Conservation (phyloP, 169 alveolate genomes). For the Babesia ovata region DNA sequence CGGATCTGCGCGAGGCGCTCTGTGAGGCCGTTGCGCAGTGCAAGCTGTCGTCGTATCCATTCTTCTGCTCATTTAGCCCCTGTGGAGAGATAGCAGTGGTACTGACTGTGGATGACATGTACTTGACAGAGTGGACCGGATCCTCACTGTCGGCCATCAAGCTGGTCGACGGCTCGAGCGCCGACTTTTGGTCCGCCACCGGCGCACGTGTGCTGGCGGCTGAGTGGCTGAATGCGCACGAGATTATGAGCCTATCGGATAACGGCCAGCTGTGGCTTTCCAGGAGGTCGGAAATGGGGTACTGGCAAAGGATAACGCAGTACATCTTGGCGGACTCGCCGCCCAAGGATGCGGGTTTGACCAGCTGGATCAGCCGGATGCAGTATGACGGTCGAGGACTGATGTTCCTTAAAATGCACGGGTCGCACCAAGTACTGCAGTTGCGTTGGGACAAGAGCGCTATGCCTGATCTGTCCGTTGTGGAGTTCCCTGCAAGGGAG, state of each 20-base stretch:
- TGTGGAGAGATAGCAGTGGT: conserved; percentile 23
- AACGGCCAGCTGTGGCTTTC: conserved; percentile 49
- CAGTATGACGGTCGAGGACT: conserved; percentile 32
- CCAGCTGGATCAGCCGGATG: conserved; percentile 52
- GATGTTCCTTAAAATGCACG: conserved; percentile 26
- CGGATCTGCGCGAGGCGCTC: conserved; percentile 36
- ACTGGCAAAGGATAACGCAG: conserved; percentile 40
- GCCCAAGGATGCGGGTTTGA: conserved; percentile 20
- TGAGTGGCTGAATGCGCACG: conserved; percentile 42
- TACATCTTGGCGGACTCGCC: conserved; percentile 10
- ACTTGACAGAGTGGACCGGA: conserved; percentile 37
- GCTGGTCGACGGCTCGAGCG: conserved; percentile 21
- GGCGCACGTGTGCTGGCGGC: conserved; percentile 25
- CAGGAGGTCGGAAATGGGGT: conserved; percentile 40
- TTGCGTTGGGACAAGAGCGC: conserved; percentile 37
- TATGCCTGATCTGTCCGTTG: conserved; percentile 16
- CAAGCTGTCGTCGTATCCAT: conserved; percentile 18
- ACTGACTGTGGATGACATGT: conserved; percentile 28
- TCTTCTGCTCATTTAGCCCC: conserved; percentile 35
- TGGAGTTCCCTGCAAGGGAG: conserved; percentile 34
- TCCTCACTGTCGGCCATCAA: conserved; percentile 22
- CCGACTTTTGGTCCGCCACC: conserved; percentile 28
- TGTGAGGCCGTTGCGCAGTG: conserved; percentile 47
- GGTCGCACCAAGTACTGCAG: conserved; percentile 19
- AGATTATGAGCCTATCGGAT: conserved; percentile 34